A percentile compares a stretch with the other conserved stretches of the same genome.
Evolutionary conservation across 768 basidiomycete species (phyloP).

Genomic region (Guyanaporus albipodus): DNA sequence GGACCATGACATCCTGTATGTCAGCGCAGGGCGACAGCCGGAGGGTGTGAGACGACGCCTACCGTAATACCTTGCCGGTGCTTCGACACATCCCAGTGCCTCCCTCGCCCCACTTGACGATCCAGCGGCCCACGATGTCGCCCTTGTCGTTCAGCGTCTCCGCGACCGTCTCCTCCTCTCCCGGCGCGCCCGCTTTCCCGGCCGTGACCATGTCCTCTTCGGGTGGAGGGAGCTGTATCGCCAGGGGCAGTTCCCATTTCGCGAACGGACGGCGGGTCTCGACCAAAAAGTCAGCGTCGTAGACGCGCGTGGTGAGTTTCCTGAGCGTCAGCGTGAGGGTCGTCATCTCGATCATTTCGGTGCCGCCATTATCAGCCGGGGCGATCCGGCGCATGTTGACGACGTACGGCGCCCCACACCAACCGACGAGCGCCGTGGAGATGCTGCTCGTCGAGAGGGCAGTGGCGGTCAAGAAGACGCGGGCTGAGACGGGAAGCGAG

Average conservation of each 20-base stretch:
- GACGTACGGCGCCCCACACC: constrained; percentile 74
- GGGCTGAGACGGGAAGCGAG: constrained; percentile 63
- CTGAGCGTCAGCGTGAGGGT: constrained; percentile 60
- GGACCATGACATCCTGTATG: not conserved
- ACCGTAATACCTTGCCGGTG: constrained; percentile 67
- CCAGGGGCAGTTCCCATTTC: constrained; percentile 71
- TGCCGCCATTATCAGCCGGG: constrained; percentile 39
- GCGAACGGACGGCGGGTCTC: constrained; percentile 68
- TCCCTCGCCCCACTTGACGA: constrained; percentile 68
- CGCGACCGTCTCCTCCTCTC: constrained; percentile 73
- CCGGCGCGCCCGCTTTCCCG: constrained; percentile 35
- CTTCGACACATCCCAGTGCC: constrained; percentile 60
- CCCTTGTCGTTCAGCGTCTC: constrained; percentile 64
- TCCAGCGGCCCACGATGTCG: constrained; percentile 67
- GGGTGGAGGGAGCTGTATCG: constrained; percentile 42
- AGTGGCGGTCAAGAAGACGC: constrained; percentile 60
- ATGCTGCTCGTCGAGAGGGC: constrained; percentile 70
- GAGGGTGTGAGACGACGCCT: constrained; percentile 23
- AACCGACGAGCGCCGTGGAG: constrained; percentile 70
- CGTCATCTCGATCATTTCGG: constrained; percentile 63
- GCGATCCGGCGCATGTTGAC: constrained; percentile 51
- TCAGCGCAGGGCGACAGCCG: not conserved
- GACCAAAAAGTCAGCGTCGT: constrained; percentile 69
- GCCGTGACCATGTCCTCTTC: constrained; percentile 32
- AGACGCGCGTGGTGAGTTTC: constrained; percentile 64